Conservation (phyloP, 768 basidiomycete genomes). For the Antrodiella citrinella region DNA sequence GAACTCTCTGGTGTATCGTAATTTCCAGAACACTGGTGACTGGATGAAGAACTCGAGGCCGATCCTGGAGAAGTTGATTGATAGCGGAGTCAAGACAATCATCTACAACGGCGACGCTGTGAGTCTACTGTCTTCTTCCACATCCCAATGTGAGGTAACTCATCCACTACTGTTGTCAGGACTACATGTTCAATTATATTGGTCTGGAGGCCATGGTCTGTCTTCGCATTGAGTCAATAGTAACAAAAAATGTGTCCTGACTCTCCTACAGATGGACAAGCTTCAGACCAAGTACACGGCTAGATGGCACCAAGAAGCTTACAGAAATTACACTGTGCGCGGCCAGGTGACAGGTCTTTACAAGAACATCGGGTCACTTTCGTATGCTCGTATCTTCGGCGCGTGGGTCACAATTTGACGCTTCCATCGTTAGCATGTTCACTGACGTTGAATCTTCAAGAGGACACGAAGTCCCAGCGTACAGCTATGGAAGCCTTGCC, state of each 20-base stretch:
- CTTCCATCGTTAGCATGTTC: not conserved
- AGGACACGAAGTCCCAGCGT: conserved; percentile 25
- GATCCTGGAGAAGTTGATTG: conserved; percentile 47
- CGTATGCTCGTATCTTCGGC: conserved; percentile 42
- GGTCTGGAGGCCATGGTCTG: conserved; percentile 52
- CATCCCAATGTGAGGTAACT: not conserved
- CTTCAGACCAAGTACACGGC: conserved; percentile 39
- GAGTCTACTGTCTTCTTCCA: too few species aligned
- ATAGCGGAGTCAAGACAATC: conserved; percentile 45
- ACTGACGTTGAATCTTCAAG: conserved; percentile 2
- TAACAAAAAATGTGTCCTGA: not conserved
- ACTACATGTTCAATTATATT: conserved; percentile 45
- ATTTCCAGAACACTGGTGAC: conserved; percentile 44
- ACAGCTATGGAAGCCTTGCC: conserved; percentile 16
- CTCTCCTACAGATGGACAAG: conserved; percentile 34
- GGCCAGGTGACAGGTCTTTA: conserved; percentile 42
- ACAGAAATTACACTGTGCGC: conserved; percentile 40
- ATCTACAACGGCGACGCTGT: conserved; percentile 55
- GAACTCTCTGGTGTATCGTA: conserved; percentile 34
- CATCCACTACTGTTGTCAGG: conserved; percentile 14
- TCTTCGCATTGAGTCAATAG: not conserved
- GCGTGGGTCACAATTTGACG: conserved; percentile 13
- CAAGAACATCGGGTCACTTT: conserved; percentile 53
- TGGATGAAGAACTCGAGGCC: conserved; percentile 47
- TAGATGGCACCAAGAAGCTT: conserved; percentile 32